A percentile compares a stretch with the other conserved stretches of the same genome.
Conservation (phyloP, 2,329 filamentous ascomycete genomes). For the Colletotrichum tropicale region DNA sequence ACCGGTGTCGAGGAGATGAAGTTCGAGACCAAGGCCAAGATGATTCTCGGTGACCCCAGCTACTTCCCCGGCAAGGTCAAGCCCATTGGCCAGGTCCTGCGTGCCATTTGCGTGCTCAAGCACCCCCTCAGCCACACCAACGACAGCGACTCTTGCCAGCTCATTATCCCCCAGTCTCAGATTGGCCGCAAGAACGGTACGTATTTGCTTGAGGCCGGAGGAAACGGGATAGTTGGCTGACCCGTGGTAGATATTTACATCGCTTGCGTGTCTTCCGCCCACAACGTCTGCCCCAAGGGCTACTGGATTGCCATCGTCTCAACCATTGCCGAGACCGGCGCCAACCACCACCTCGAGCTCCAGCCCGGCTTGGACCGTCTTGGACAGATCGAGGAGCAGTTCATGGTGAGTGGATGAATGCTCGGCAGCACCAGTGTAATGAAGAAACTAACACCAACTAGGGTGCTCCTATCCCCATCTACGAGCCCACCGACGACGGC, state of each 20-base stretch:
- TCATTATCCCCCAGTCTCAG: constrained; percentile 98
- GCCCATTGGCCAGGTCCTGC: constrained; percentile 87
- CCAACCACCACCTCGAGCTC: constrained; percentile 96
- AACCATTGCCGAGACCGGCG: constrained; percentile 88
- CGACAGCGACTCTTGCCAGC: constrained; percentile 86
- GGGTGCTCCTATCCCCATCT: constrained; percentile 87
- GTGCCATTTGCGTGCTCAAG: constrained; percentile 96
- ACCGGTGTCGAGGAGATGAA: constrained; percentile 88
- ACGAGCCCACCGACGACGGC: constrained; percentile 86
- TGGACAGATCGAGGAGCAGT: constrained; percentile 94
- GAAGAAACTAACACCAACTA: constrained; percentile 28
- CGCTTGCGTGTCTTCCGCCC: constrained; percentile 90
- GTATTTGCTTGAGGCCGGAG: constrained; percentile 28
- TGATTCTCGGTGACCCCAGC: constrained; percentile 93
- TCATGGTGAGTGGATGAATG: constrained; percentile 67
- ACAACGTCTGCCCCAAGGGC: constrained; percentile 98
- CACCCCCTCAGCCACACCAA: constrained; percentile 91
- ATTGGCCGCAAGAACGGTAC: constrained; percentile 94
- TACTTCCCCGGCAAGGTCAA: constrained; percentile 94
- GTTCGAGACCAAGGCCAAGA: constrained; percentile 94
- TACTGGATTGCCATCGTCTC: constrained; percentile 99
- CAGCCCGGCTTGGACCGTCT: constrained; percentile 91
- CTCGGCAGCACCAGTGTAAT: not conserved
- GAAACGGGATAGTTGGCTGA: constrained; percentile 5
- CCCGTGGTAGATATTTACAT: constrained; percentile 84